A percentile compares a stretch with the other conserved stretches of the same genome.
Evolutionary conservation across 345 rosid genomes (phyloP).

Genomic region (Raphanus sativus): DNA sequence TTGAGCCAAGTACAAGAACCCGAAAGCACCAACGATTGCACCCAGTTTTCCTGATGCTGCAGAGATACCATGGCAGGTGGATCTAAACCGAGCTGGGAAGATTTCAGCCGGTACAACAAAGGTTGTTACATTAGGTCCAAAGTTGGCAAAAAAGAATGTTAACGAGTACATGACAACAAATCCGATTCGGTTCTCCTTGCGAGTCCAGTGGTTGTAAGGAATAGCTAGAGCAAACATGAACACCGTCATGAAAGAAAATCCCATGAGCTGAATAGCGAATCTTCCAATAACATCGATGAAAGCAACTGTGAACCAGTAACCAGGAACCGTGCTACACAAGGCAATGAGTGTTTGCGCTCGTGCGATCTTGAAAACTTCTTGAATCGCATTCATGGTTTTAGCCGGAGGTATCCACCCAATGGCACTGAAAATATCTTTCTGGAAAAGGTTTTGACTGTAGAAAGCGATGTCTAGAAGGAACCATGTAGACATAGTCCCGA

Average conservation of each 20-base stretch:
- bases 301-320: constrained; percentile 64
- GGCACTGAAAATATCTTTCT: neutral
- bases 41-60: constrained; percentile 78
- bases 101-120: constrained; percentile 88
- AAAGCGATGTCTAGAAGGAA: neutral
- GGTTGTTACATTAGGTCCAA: constrained; percentile 86
- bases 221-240: constrained; percentile 23
- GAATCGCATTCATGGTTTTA: neutral
- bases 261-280: constrained; percentile 55
- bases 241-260: constrained; percentile 63
- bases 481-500: neutral
- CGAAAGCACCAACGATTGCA: constrained; percentile 80
- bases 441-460: neutral
- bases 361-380: neutral
- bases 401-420: neutral
- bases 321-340: constrained; percentile 53
- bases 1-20: constrained; percentile 61
- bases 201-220: constrained; percentile 68
- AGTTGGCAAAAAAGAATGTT: constrained; percentile 86
- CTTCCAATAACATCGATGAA: constrained; percentile 70
- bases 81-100: constrained; percentile 80
- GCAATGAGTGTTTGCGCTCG: neutral
- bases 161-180: constrained; percentile 68
- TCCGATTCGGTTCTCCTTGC: constrained; percentile 63
- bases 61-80: constrained; percentile 84